Conservation (phyloP, 1,139 yeast genomes). For the Yamadazyma dendronema region DNA sequence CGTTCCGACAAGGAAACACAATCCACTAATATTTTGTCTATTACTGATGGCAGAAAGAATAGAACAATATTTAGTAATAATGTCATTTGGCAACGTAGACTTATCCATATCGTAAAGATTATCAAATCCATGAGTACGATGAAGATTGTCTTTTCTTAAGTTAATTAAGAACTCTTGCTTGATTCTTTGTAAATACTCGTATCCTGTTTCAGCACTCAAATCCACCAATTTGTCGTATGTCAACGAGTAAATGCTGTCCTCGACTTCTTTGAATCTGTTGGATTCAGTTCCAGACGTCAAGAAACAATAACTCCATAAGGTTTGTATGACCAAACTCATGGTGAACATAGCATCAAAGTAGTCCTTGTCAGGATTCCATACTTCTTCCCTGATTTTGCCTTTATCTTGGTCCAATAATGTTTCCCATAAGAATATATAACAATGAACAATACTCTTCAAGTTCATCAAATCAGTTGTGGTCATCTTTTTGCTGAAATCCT, state of each 20-base stretch:
- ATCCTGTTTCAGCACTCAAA: slow-evolving; percentile 29
- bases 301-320: slow-evolving; percentile 49
- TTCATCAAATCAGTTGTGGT: slow-evolving; percentile 33
- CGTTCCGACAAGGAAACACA: slow-evolving; percentile 48
- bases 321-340: slow-evolving; percentile 45
- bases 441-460: slow-evolving; percentile 54
- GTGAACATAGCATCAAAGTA: slow-evolving; percentile 43
- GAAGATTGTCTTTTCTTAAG: slow-evolving; percentile 20
- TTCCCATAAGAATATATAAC: slow-evolving; percentile 62
- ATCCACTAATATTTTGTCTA: slow-evolving; percentile 53
- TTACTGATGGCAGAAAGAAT: slow-evolving; percentile 40
- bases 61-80: slow-evolving; percentile 39
- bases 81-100: slow-evolving; percentile 28
- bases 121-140: slow-evolving; percentile 15
- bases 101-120: slow-evolving; percentile 11
- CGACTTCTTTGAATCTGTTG: slow-evolving; percentile 24
- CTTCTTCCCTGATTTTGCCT: slow-evolving; percentile 32
- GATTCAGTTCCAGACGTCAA: slow-evolving; percentile 42
- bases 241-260: slow-evolving; percentile 11
- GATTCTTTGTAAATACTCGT: slow-evolving; percentile 38
- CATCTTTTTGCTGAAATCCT: slow-evolving; percentile 17
- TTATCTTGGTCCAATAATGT: slow-evolving; percentile 41
- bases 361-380: slow-evolving; percentile 28
- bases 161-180: slow-evolving; percentile 27
- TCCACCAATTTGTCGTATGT: slow-evolving; percentile 23